Conservation (phyloP, 768 basidiomycete species). For the Tulasnella sp. region DNA sequence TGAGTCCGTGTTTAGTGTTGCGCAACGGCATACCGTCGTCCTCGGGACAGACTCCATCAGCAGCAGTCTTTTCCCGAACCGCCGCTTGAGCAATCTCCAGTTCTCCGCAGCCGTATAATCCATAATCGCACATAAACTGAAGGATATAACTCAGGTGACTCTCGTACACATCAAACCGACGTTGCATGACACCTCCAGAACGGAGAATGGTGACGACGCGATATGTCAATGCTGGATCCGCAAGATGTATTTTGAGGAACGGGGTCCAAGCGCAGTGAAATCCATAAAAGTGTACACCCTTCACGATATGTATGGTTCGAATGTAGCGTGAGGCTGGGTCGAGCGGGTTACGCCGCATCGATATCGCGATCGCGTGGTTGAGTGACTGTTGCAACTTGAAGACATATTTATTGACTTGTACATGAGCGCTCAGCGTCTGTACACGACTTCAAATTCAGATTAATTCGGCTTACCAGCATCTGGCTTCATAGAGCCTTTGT, state of each 20-base stretch:
- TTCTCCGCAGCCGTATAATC: conserved; percentile 89
- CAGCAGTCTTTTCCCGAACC: conserved; percentile 20
- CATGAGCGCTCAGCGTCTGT: neutral
- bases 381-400: conserved; percentile 58
- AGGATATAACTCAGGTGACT: conserved; percentile 79
- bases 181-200: conserved; percentile 72
- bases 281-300: conserved; percentile 91
- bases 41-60: conserved; percentile 21
- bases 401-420: too few species aligned
- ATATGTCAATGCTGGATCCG: conserved; percentile 42
- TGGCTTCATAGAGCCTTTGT: conserved; percentile 52
- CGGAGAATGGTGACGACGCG: conserved; percentile 67
- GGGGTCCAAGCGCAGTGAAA: conserved; percentile 76
- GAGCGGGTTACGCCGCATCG: conserved; percentile 33
- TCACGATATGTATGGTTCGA: conserved; percentile 72
- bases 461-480: conserved; percentile 42
- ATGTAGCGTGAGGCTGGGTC: conserved; percentile 27
- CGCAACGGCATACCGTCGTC: conserved; percentile 28
- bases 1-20: conserved; percentile 53
- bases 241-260: conserved; percentile 76
- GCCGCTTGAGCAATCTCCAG: conserved; percentile 51
- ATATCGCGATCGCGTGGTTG: conserved; percentile 77
- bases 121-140: conserved; percentile 92
- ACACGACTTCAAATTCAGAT: conserved; percentile 12
- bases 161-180: conserved; percentile 71